Base-by-base conservation (phyloP, 2,329 filamentous ascomycete genomes). In the Sporothrix globosa region DNA sequence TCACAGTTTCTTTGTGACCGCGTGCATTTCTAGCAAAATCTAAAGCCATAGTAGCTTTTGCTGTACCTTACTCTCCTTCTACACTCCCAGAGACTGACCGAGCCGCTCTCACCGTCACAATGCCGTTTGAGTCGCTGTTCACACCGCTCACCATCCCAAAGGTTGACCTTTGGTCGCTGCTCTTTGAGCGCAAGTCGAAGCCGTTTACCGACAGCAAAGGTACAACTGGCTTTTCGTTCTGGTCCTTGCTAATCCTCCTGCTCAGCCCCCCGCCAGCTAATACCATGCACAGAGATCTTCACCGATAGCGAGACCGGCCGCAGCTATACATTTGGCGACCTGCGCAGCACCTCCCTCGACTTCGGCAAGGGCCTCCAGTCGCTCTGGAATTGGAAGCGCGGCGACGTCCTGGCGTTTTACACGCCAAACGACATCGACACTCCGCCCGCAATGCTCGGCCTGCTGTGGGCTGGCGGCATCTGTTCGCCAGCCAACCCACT, bases 361-460 rank as follows among this genome's bases (percentile, higher is more conserved):
- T 96, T 97, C 74, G 94, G 92, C 67, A 88, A 90, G 74, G 94
- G 92, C 0, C 85, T 98, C 24, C 90, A 89, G 76, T 87, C 90
- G 34, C 80, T 84, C 27, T 95, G 90, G 86, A 85, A 89, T 66
- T 97, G 93, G 91, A 85, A 89, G 75, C 93, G 91, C 77, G 91
- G 92, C 76, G 92, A 97, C 78, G 92, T 96, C 1, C 84, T 97
- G 27, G 91, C 87, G 13, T 84, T 97, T 69, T 97, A 91, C 83
- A 90, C 92, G 3, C 92, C 93, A 39, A 97, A 98, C 79, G 89
- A 86, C 78, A 91, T 97, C 77, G 94, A 97, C 79, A 92, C 90
- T 0, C 90, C 92, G 0, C 83, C 90, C 3, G 80, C 93, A 61
- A 92, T 88, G 79, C 92, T 92, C 83, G 94, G 93, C 39, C 85